Evolutionary conservation across 768 basidiomycete species (phyloP), one percentile per base, ranked within the genome.

Genomic region (Pleurotus salmoneostramineus): DNA sequence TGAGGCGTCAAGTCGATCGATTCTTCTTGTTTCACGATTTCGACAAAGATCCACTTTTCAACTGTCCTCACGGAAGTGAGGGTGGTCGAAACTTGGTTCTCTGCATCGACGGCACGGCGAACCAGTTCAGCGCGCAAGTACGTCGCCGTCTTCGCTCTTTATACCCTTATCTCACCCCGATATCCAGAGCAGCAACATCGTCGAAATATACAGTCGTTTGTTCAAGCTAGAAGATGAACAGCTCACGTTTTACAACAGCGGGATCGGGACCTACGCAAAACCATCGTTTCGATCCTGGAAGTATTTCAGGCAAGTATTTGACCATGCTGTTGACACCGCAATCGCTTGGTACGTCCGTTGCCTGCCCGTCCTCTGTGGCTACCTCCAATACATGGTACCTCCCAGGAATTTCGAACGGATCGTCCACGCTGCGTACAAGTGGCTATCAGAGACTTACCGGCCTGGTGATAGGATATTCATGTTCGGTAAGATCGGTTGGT

Each of bases 381-480:
- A 27, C 21, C 21, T 27, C 21, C 21, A 27, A 27, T 27, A 27
- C 1, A 27, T 27, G 1, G 21, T 27, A 27, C 3, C 2, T 27
- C 46, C 40, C 21, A 77, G 77, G 65, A 70, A 72, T 35, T 64
- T 77, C 48, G 66, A 75, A 42, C 62, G 56, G n/a, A 72, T 64
- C 15, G 63, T 80, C 35, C 58, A 75, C 49, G 61, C 57, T 6
- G 77, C 72, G 10, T 79, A 80, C 56, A 65, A 66, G 6, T 79
- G 79, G 78, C 67, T 79, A 14, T 72, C 74, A 3, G 72, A 50
- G 7, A 70, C 71, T 37, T 80, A 76, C 56, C 37, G 52, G 15
- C 62, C 63, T 11, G 75, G 74, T 2, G 78, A 80, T 54, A 63
- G 61, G 27, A 72, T 80, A 31, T 78, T 67, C 62, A 51, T 80